Evolutionary conservation across 192 early-diverging fungal species (phyloP), one percentile per base, ranked within the genome.

Genomic region (Mortierella alpina): DNA sequence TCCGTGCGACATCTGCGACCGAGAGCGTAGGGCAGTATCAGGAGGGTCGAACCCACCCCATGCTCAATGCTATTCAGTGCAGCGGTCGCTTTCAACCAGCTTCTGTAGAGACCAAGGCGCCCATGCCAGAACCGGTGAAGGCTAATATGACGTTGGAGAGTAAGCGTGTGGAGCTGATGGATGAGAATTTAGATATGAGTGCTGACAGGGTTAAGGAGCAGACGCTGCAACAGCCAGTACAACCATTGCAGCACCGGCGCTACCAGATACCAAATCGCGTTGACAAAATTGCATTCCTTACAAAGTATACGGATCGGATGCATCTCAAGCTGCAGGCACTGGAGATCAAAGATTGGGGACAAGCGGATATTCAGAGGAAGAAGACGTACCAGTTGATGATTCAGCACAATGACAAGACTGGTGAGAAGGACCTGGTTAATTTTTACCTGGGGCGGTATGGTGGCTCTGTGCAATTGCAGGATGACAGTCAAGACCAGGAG

Each of bases 361-460:
- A 78, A 14, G 60, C 72, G 13, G 84, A 85, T 54, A 73, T 85
- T 31, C 70, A 73, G 53, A 49, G 72, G 11, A 85, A 85, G 69
- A 85, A 85, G 60, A 85, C 84, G 0, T 85, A 85, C 10, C 80
- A 77, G 48, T 51, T 85, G 57, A 82, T 85, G 79, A 85, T 85
- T 50, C 80, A 71, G 63, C 84, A 85, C 60, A 85, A 85, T 22
- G 75, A 82, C 59, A 76, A 73, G 57, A 78, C 80, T 4, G 84
- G 84, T 2, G 84, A 85, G 49, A 77, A 82, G 23, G 75, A 68
- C 17, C 49, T 85, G 18, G 80, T 85, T 18, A 57, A 70, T 45
- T 85, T 85, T 79, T 85, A 85, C 60, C 57, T 85, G 40, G 75
- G 72, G 8, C 75, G 72, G 55, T 85, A 82, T 61, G 84, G 84